Percentiles rank a stretch among this genome's conserved stretches.
Evolutionary conservation across 1,284 basidiomycete species (phyloP).

Genomic region (Cutaneotrichosporon sp.): DNA sequence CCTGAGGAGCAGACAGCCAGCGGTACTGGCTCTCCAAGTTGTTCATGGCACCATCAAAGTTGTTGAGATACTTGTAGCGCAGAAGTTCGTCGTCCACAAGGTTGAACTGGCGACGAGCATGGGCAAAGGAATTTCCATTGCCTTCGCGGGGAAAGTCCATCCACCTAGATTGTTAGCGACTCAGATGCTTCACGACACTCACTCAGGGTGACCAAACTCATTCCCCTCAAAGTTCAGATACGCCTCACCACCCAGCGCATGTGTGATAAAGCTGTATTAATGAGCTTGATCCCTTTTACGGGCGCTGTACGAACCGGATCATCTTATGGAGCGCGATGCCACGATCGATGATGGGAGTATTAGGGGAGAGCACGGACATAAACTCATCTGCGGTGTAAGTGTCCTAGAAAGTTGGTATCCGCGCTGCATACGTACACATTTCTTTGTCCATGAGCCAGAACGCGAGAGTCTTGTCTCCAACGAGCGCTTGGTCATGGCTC

Average conservation of each 20-base stretch:
- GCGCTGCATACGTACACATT: conserved; percentile 66
- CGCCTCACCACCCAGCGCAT: conserved; percentile 90
- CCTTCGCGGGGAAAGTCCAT: conserved; percentile 96
- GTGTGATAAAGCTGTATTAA: conserved; percentile 68
- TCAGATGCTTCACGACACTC: conserved; percentile 15
- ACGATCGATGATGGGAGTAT: conserved; percentile 82
- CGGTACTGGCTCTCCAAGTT: conserved; percentile 67
- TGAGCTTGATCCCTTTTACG: conserved; percentile 29
- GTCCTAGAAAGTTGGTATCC: neutral
- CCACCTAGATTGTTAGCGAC: conserved; percentile 62
- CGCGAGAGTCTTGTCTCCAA: conserved; percentile 95
- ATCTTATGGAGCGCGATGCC: conserved; percentile 93
- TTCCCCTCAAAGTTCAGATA: conserved; percentile 99
- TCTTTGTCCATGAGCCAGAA: conserved; percentile 99
- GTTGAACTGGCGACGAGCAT: conserved; percentile 94
- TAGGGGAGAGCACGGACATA: conserved; percentile 84
- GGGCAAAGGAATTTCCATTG: conserved; percentile 91
- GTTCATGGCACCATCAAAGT: conserved; percentile 95
- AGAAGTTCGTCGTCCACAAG: conserved; percentile 78
- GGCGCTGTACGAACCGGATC: conserved; percentile 86
- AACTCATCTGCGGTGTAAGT: conserved; percentile 62
- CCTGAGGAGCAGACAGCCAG: conserved; percentile 81
- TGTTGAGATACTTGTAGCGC: conserved; percentile 87
- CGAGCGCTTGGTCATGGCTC: conserved; percentile 94
- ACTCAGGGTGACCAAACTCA: conserved; percentile 96